Conservation (phyloP, 192 early-diverging fungal genomes). For the Mycoemilia scoparia region DNA sequence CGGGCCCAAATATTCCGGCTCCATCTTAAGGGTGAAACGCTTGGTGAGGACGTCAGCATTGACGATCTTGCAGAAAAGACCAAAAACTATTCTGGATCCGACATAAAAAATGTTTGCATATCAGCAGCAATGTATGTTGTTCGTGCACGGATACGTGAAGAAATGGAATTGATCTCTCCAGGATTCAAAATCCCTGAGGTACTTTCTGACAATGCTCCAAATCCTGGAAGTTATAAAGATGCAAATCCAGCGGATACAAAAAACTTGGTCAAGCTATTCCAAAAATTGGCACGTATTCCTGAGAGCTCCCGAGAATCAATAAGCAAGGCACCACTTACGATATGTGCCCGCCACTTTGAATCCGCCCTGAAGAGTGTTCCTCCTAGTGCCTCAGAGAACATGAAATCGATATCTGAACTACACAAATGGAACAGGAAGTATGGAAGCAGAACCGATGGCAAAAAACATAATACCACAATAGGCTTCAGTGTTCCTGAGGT, state of each 20-base stretch:
- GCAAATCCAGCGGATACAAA: background rate
- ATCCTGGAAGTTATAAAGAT: background rate
- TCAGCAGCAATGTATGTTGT: slow-evolving; percentile 55
- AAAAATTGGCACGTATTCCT: slow-evolving; percentile 1
- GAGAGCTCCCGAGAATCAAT: background rate
- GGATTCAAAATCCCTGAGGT: too few species aligned
- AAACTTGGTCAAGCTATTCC: background rate
- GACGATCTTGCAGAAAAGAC: slow-evolving; percentile 48
- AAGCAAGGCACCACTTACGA: slow-evolving; percentile 2
- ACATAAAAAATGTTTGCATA: slow-evolving; percentile 88
- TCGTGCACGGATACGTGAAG: slow-evolving; percentile 37
- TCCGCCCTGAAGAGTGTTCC: slow-evolving; percentile 66
- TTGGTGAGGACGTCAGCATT: slow-evolving; percentile 40
- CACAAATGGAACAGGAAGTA: slow-evolving; percentile 79
- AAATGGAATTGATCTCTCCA: slow-evolving; percentile 12
- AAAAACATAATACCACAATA: too few species aligned
- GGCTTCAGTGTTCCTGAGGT: too few species aligned
- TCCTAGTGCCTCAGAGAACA: slow-evolving; percentile 75
- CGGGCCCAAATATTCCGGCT: slow-evolving; percentile 54
- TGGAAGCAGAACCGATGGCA: too few species aligned
- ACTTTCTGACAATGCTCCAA: too few species aligned
- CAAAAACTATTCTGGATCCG: slow-evolving; percentile 76
- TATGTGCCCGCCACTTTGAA: slow-evolving; percentile 51
- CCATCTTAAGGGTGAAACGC: slow-evolving; percentile 58
- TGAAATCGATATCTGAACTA: slow-evolving; percentile 72